Base-by-base conservation (phyloP, 192 early-diverging fungal genomes). In the Spizellomyces punctatus region DNA sequence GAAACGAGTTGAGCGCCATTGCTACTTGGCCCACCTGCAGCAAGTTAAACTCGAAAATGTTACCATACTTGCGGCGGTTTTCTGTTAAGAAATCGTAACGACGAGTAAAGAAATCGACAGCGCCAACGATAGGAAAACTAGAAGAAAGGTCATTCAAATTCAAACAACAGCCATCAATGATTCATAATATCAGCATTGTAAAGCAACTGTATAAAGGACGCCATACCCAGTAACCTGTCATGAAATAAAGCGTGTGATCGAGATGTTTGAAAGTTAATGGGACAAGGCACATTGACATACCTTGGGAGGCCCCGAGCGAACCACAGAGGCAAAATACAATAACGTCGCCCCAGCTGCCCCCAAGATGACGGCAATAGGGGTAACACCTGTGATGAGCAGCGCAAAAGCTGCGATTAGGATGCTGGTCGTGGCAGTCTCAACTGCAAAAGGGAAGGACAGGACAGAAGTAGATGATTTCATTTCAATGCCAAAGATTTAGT, bases 41-140 rank as follows among this genome's bases (percentile, higher is more conserved):
- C 50, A 54, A 19, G 17, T 54, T 54, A 54, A 54, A 54, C 50
- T 54, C 50, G 50, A 54, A 54, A 54, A 54, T 54, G 17, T 19
- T 54, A n/a, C 50, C 50, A 54, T n/a, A 54, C 50, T 54, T 54
- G 12, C 14, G 14, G 17, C 14, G 14, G 17, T 54, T 54, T 19
- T 54, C 50, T 12, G 50, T 54, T 19, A 54, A 54, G 17, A 54
- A 54, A 19, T 54, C 50, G 50, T 54, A 54, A 19, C 50, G 50
- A 54, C 50, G 50, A 54, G 14, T 54, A 54, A 54, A 54, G 17
- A 54, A 54, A 54, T 54, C 50, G 14, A 19, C 17, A 19, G 50
- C 12, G 14, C 50, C 50, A 12, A 54, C 50, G 17, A 54, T n/a
- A n/a, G 50, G 50, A 19, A n/a, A 54, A n/a, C 50, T 19, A 12